Evolutionary conservation across 2,329 filamentous ascomycete genomes (phyloP).

Genomic region (Dothideomycetes sp.): DNA sequence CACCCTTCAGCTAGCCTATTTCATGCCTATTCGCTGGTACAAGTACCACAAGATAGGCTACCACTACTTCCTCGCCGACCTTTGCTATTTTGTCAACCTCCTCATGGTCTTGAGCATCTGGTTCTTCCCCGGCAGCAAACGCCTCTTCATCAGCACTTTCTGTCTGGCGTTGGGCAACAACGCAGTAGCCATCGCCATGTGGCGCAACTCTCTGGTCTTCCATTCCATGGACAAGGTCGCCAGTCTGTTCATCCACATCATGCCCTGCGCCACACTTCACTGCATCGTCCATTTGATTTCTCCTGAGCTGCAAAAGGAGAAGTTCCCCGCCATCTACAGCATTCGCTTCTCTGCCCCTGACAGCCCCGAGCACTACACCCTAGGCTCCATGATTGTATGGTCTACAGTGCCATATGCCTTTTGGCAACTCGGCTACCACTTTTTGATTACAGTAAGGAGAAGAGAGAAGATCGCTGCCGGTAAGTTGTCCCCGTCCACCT

Average conservation of each 20-base stretch:
- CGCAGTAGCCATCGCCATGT: conserved; percentile 95
- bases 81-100: conserved; percentile 97
- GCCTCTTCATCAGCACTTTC: conserved; percentile 83
- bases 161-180: conserved; percentile 95
- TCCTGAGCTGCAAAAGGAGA: conserved; percentile 49
- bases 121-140: conserved; percentile 82
- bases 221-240: conserved; percentile 98
- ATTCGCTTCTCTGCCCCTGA: conserved; percentile 60
- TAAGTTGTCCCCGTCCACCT: not conserved
- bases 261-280: conserved; percentile 91
- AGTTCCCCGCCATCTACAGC: conserved; percentile 76
- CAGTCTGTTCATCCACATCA: conserved; percentile 96
- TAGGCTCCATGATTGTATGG: conserved; percentile 84
- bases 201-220: conserved; percentile 96
- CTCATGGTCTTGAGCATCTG: conserved; percentile 73
- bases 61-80: conserved; percentile 92
- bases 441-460: conserved; percentile 90
- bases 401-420: conserved; percentile 83
- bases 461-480: conserved; percentile 87
- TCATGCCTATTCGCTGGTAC: conserved; percentile 92
- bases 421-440: conserved; percentile 90
- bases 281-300: conserved; percentile 78
- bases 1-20: conserved; percentile 50
- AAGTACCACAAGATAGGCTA: conserved; percentile 86
- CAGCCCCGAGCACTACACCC: conserved; percentile 68